phyloP scores from a whole-genome alignment of 805 yeast genomes.

The Novakomyces olei region DNA sequence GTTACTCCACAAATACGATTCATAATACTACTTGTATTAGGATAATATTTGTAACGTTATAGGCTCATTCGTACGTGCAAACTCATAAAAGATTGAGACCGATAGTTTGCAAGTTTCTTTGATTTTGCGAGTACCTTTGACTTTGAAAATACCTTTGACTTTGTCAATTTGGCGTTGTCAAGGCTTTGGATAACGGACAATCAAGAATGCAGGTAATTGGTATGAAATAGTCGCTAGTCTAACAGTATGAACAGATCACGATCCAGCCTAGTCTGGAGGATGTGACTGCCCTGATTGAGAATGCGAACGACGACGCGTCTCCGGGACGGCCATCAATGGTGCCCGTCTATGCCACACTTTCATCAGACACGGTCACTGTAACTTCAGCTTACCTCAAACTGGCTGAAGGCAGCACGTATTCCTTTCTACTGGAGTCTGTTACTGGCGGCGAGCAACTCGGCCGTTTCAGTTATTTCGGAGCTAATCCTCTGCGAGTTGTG shows the following conservation, averaged over 20 bases:
- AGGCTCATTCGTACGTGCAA: too few species aligned
- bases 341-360: conserved; percentile 55
- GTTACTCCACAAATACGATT: too few species aligned
- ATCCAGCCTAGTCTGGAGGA: conserved; percentile 2
- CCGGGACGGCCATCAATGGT: conserved; percentile 33
- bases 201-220: too few species aligned
- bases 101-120: too few species aligned
- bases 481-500: conserved; percentile 59
- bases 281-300: background rate
- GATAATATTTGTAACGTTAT: too few species aligned
- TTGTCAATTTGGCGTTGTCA: too few species aligned
- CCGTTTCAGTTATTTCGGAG: conserved; percentile 78
- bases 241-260: background rate
- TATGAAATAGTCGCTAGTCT: too few species aligned
- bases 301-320: background rate
- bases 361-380: conserved; percentile 65
- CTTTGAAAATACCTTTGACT: too few species aligned
- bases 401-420: conserved; percentile 27
- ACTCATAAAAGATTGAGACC: too few species aligned
- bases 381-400: conserved; percentile 76
- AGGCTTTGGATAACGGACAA: too few species aligned
- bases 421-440: conserved; percentile 77
- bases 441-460: conserved; percentile 73
- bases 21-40: too few species aligned
- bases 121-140: too few species aligned